Conservation (phyloP, 2,329 filamentous ascomycete species). For the Bertia moriformis region DNA sequence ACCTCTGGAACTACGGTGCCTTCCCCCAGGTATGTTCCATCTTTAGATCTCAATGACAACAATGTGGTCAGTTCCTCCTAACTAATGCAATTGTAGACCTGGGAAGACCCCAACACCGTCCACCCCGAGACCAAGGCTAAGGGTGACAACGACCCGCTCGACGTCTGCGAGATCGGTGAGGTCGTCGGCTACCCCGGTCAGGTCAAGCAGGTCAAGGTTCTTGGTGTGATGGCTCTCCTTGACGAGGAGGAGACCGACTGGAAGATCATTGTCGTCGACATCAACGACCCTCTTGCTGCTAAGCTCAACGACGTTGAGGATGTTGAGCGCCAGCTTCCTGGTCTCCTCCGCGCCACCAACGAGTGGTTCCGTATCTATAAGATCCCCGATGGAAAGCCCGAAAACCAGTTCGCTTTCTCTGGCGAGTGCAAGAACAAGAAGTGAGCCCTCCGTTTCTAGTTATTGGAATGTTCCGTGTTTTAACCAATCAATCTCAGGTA, state of each 20-base stretch:
- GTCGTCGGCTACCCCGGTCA: slow-evolving; percentile 45
- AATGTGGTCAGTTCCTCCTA: neutral
- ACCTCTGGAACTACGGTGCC: slow-evolving; percentile 26
- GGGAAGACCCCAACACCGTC: slow-evolving; percentile 24
- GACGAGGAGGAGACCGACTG: slow-evolving; percentile 20
- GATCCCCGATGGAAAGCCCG: slow-evolving; percentile 99
- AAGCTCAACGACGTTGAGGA: slow-evolving; percentile 68
- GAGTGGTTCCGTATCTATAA: slow-evolving; percentile 99
- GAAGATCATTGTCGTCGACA: slow-evolving; percentile 23
- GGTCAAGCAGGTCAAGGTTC: slow-evolving; percentile 24
- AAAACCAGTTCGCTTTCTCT: slow-evolving; percentile 99
- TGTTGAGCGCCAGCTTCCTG: slow-evolving; percentile 93
- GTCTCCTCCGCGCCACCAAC: slow-evolving; percentile 91
- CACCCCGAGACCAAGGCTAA: slow-evolving; percentile 19
- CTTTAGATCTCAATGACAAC: no score
- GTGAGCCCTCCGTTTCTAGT: slow-evolving; percentile 28
- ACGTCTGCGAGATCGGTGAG: slow-evolving; percentile 39
- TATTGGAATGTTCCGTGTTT: neutral
- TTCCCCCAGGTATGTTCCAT: slow-evolving; percentile 16
- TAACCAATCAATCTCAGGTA: slow-evolving; percentile 37
- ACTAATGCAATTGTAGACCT: slow-evolving; percentile 13
- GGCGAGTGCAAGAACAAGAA: slow-evolving; percentile 99
- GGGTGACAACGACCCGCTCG: slow-evolving; percentile 26
- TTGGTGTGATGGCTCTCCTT: slow-evolving; percentile 21
- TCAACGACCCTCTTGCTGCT: slow-evolving; percentile 19